Conservation (phyloP, 805 yeast species). For the Wickerhamomyces bovis region DNA sequence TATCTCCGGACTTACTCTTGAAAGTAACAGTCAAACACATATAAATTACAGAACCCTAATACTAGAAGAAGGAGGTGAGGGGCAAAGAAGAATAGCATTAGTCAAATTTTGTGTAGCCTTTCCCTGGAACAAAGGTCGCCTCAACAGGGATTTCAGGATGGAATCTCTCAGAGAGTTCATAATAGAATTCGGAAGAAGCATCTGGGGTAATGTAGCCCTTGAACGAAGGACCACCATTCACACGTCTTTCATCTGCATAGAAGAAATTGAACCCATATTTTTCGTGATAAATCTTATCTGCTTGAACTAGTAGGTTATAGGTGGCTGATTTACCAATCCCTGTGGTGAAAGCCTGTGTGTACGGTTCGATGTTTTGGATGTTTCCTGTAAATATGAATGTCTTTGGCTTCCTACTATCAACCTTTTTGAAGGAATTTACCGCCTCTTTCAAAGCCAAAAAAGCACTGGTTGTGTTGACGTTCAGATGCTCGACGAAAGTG, state of each 20-base stretch:
- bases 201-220: background rate
- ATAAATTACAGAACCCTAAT: too few species aligned
- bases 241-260: constrained; percentile 4
- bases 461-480: background rate
- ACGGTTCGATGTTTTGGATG: constrained; percentile 1
- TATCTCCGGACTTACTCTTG: too few species aligned
- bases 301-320: background rate
- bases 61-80: too few species aligned
- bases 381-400: constrained; percentile 5
- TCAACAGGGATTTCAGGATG: constrained; percentile 2
- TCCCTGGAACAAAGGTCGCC: constrained; percentile 3
- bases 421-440: background rate
- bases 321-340: constrained; percentile 4
- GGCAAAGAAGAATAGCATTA: too few species aligned
- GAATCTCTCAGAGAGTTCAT: constrained; percentile 3
- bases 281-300: background rate
- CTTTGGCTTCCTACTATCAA: constrained; percentile 1
- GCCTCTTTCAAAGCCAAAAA: background rate
- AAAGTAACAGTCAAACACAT: too few species aligned
- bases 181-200: constrained; percentile 4
- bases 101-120: constrained; percentile 2
- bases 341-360: background rate
- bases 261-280: constrained; percentile 1
- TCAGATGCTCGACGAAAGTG: background rate
- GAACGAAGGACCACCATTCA: background rate